Conservation (phyloP, 805 yeast species). For the Ogataea siamensis region DNA sequence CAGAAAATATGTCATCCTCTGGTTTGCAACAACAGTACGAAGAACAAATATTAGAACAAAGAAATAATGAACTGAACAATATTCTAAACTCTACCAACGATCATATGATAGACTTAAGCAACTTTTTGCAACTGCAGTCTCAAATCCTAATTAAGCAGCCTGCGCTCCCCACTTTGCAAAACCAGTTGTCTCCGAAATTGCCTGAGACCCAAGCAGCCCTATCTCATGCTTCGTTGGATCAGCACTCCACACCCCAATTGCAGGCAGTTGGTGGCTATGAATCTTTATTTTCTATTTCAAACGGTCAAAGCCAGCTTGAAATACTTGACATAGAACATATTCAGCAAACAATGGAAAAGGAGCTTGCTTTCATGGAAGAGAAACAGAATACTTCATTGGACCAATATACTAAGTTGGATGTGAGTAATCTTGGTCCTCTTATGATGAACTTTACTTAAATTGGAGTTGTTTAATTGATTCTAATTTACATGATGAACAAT, state of each 20-base stretch:
- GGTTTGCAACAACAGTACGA: slow-evolving; percentile 25
- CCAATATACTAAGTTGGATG: slow-evolving; percentile 8
- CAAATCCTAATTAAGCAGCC: slow-evolving; percentile 9
- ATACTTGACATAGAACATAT: slow-evolving; percentile 12
- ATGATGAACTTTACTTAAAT: slow-evolving; percentile 15
- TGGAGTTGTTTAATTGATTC: not conserved
- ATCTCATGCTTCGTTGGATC: slow-evolving; percentile 15
- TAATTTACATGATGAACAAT: slow-evolving; percentile 1
- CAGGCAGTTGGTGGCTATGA: slow-evolving; percentile 13
- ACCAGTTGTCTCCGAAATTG: slow-evolving; percentile 1
- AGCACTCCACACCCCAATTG: slow-evolving; percentile 13
- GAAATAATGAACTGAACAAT: slow-evolving; percentile 33
- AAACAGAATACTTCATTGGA: slow-evolving; percentile 12
- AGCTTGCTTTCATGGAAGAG: slow-evolving; percentile 13
- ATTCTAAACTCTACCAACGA: slow-evolving; percentile 36
- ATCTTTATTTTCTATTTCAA: slow-evolving; percentile 5
- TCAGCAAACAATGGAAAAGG: slow-evolving; percentile 13
- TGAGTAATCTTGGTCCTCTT: slow-evolving; percentile 15
- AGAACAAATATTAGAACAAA: slow-evolving; percentile 26
- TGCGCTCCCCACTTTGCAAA: slow-evolving; percentile 3
- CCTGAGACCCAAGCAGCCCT: slow-evolving; percentile 6
- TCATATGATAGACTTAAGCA: slow-evolving; percentile 31
- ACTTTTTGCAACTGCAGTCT: slow-evolving; percentile 22
- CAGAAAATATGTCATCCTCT: slow-evolving; percentile 19
- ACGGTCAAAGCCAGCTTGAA: slow-evolving; percentile 21